These are phyloP conservation scores for Prunella vulgaris DNA, from an alignment of 257 asterid genomes.

Conservation along the genomic window DNA sequence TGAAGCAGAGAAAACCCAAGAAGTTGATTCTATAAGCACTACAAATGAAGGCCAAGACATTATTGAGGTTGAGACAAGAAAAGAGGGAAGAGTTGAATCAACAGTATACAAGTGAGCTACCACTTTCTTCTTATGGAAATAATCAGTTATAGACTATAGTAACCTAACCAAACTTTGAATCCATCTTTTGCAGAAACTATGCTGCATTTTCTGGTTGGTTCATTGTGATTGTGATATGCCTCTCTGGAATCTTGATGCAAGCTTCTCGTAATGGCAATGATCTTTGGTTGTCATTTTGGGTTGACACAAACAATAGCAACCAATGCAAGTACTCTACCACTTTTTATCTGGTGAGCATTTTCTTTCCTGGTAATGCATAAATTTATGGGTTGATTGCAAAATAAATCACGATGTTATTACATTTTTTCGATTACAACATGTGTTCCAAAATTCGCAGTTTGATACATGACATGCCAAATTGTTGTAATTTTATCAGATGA, in stretches of 20 bases:
- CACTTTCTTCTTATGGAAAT: background rate
- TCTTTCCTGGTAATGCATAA: constrained; percentile 4
- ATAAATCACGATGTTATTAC: no score
- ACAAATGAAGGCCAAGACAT: constrained; percentile 43
- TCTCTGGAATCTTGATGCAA: constrained; percentile 92
- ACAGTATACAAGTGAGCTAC: constrained; percentile 74
- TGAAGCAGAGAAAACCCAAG: constrained; percentile 38
- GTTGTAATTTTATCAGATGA: no score
- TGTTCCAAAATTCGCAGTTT: no score
- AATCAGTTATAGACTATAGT: background rate
- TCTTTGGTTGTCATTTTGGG: constrained; percentile 95
- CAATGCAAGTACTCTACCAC: constrained; percentile 55
- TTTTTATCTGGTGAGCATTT: constrained; percentile 66
- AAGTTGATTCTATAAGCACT: constrained; percentile 34
- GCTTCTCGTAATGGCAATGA: constrained; percentile 97
- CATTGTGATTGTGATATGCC: constrained; percentile 50
- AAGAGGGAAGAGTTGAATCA: constrained; percentile 85
- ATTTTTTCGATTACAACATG: no score
- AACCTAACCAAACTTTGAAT: no score
- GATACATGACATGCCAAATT: no score
- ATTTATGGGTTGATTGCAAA: no score
- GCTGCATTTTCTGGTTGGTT: constrained; percentile 88
- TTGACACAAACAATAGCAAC: constrained; percentile 59
- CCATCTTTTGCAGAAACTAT: constrained; percentile 57
- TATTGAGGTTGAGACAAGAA: constrained; percentile 63